Conservation (phyloP, 2,329 filamentous ascomycete genomes). For the Microcyclosporella mali region DNA sequence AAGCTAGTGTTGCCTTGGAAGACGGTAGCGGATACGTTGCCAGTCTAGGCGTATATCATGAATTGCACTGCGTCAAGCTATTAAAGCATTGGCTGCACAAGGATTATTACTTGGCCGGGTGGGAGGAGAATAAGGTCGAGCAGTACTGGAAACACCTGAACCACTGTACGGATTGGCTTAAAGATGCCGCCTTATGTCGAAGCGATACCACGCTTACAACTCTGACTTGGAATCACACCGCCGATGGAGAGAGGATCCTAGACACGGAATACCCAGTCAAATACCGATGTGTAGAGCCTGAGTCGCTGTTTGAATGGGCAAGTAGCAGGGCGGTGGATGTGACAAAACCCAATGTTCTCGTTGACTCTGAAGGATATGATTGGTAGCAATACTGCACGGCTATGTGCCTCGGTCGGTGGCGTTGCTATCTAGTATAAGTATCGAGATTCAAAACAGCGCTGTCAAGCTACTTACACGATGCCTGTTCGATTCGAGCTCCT, state of each 20-base stretch:
- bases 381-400: too few relatives aligned
- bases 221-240: not conserved
- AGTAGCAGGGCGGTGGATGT: not conserved
- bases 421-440: too few relatives aligned
- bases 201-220: not conserved
- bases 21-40: conserved; percentile 8
- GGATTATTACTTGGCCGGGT: conserved; percentile 6
- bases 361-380: not conserved
- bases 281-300: not conserved
- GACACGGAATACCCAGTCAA: not conserved
- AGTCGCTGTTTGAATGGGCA: not conserved
- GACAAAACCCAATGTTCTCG: not conserved
- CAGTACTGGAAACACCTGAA: not conserved
- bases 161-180: not conserved
- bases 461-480: not conserved
- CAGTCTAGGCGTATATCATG: conserved; percentile 10
- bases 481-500: not conserved
- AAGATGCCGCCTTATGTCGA: not conserved
- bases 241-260: not conserved
- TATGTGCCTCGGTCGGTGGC: too few relatives aligned
- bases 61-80: conserved; percentile 14
- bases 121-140: not conserved
- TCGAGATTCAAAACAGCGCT: too few relatives aligned
- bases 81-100: conserved; percentile 12
- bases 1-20: conserved; percentile 1